Percentiles rank a stretch among this genome's conserved stretches.
These are phyloP conservation scores for Sextonia rubra DNA, from an alignment of 164 flowering plant species.

Conservation along the genomic window DNA sequence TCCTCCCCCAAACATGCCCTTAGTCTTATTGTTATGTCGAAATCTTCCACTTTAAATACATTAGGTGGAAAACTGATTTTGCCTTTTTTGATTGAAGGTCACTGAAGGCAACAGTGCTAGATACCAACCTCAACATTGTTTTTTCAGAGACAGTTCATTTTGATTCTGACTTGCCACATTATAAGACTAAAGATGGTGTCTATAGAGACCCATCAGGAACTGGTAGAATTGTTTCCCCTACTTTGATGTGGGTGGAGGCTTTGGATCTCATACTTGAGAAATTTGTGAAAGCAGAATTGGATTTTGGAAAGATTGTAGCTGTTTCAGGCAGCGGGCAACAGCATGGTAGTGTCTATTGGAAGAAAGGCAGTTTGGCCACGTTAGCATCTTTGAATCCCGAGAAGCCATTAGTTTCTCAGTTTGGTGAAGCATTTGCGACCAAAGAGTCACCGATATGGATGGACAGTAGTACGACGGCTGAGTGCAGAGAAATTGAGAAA, in stretches of 20 bases:
- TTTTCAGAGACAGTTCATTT: slow-evolving; percentile 66
- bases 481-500: slow-evolving; percentile 79
- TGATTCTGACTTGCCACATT: slow-evolving; percentile 82
- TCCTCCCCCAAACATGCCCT: too few species aligned
- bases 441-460: slow-evolving; percentile 93
- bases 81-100: slow-evolving; percentile 49
- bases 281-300: slow-evolving; percentile 47
- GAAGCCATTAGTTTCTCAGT: slow-evolving; percentile 51
- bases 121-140: slow-evolving; percentile 65
- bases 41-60: too few species aligned
- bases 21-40: too few species aligned
- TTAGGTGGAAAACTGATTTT: not conserved
- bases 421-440: slow-evolving; percentile 58
- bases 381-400: slow-evolving; percentile 59
- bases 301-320: slow-evolving; percentile 63
- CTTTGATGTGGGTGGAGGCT: slow-evolving; percentile 95
- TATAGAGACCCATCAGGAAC: slow-evolving; percentile 54
- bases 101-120: slow-evolving; percentile 84
- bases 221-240: slow-evolving; percentile 91
- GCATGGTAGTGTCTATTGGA: slow-evolving; percentile 98
- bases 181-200: slow-evolving; percentile 88
- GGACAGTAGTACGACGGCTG: slow-evolving; percentile 90
- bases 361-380: slow-evolving; percentile 47
- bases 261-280: slow-evolving; percentile 65
- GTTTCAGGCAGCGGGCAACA: slow-evolving; percentile 98